Percentiles rank a stretch among this genome's conserved stretches.
These are phyloP conservation scores for Francoa sonchifolia DNA, from an alignment of 441 rosid genomes.

Conservation along the genomic window DNA sequence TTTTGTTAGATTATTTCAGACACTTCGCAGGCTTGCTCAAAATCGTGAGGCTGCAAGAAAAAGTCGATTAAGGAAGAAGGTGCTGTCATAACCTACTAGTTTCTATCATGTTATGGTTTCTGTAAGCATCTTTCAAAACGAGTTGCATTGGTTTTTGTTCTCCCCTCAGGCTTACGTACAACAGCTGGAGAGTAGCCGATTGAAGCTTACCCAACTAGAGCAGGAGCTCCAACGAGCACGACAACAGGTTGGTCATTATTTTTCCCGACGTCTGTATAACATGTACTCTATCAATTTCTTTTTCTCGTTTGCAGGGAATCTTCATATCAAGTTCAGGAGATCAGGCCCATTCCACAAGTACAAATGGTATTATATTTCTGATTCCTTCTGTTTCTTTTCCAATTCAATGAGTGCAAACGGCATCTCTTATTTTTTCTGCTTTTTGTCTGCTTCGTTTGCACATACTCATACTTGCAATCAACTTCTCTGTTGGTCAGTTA, in stretches of 20 bases:
- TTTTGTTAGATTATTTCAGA: slow-evolving; percentile 38
- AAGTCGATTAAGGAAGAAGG: slow-evolving; percentile 95
- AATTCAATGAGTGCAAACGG: slow-evolving; percentile 89
- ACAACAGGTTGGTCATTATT: slow-evolving; percentile 56
- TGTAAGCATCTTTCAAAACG: not conserved
- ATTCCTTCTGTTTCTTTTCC: slow-evolving; percentile 1
- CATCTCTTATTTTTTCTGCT: slow-evolving; percentile 15
- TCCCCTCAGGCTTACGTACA: slow-evolving; percentile 77
- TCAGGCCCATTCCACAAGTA: slow-evolving; percentile 72
- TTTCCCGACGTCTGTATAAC: not conserved
- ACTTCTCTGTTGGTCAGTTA: too few relatives aligned
- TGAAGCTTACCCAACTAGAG: slow-evolving; percentile 90
- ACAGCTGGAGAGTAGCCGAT: slow-evolving; percentile 86
- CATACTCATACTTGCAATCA: too few relatives aligned
- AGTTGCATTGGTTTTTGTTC: slow-evolving; percentile 10
- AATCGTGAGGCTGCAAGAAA: slow-evolving; percentile 99
- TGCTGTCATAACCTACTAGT: slow-evolving; percentile 12
- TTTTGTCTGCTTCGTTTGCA: not conserved
- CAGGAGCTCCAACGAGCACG: slow-evolving; percentile 98
- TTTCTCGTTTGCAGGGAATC: slow-evolving; percentile 45
- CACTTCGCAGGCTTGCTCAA: slow-evolving; percentile 98
- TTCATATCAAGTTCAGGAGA: slow-evolving; percentile 96
- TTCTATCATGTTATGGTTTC: not conserved
- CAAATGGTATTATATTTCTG: slow-evolving; percentile 53
- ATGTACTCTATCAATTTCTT: not conserved